Conservation (phyloP, 2,329 filamentous ascomycete species). For the Diaporthe sp. region DNA sequence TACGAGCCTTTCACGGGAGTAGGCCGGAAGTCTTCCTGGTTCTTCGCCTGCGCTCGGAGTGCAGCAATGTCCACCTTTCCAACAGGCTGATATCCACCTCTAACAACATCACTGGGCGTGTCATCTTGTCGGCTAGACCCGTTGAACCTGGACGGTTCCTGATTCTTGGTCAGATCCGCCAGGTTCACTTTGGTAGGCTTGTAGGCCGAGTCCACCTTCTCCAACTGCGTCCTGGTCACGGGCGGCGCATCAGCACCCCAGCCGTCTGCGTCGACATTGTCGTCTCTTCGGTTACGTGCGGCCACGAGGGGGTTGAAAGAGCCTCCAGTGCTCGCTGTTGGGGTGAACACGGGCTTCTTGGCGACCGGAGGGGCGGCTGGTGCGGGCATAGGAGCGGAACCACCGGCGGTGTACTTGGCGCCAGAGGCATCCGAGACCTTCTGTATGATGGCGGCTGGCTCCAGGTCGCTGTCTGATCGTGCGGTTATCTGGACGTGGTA, state of each 20-base stretch:
- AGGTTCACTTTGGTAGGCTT: slow-evolving; percentile 97
- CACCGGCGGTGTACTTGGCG: slow-evolving; percentile 87
- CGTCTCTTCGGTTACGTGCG: slow-evolving; percentile 72
- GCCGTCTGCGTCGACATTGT: slow-evolving; percentile 83
- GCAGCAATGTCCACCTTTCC: slow-evolving; percentile 98
- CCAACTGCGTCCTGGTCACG: slow-evolving; percentile 85
- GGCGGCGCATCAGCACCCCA: slow-evolving; percentile 97
- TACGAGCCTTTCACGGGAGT: slow-evolving; percentile 92
- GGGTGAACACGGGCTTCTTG: slow-evolving; percentile 93
- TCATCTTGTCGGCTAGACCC: slow-evolving; percentile 61
- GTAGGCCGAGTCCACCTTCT: slow-evolving; percentile 94
- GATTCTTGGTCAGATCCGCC: slow-evolving; percentile 81
- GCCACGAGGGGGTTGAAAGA: slow-evolving; percentile 78
- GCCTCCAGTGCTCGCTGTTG: slow-evolving; percentile 61
- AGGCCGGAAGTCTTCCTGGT: slow-evolving; percentile 82
- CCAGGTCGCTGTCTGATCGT: slow-evolving; percentile 89
- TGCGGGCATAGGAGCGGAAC: slow-evolving; percentile 66
- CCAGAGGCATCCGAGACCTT: slow-evolving; percentile 97
- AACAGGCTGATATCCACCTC: slow-evolving; percentile 90
- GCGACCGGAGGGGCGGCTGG: slow-evolving; percentile 78
- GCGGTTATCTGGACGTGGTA: slow-evolving; percentile 99
- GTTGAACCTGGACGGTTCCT: slow-evolving; percentile 74
- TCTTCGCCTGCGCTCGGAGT: slow-evolving; percentile 82
- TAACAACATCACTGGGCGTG: slow-evolving; percentile 75
- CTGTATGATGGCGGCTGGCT: slow-evolving; percentile 88